phyloP scores from a whole-genome alignment of 176 grass and related monocot species.

The Raddia distichophylla region DNA sequence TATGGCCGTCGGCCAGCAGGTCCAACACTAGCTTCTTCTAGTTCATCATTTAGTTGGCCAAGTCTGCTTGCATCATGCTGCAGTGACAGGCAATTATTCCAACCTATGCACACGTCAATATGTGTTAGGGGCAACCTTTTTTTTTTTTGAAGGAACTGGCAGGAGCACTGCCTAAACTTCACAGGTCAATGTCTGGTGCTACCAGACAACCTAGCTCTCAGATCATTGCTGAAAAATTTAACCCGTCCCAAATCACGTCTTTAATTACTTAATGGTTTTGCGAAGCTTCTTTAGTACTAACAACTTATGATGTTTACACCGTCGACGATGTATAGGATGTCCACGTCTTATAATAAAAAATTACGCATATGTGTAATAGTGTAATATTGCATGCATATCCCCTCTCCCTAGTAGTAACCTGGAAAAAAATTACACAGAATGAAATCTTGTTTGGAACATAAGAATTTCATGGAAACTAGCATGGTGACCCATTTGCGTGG shows the following conservation, averaged over 20 bases:
- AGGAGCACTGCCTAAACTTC: no score
- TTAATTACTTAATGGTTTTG: neutral
- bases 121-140: neutral
- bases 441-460: no score
- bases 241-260: neutral
- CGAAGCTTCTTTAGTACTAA: neutral
- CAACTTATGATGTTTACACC: constrained; percentile 6
- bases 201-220: neutral
- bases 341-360: neutral
- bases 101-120: neutral
- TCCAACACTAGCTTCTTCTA: neutral
- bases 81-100: constrained; percentile 24
- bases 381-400: no score
- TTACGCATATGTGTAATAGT: no score
- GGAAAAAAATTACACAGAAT: neutral
- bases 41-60: constrained; percentile 13
- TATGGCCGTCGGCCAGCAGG: neutral
- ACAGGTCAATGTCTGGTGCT: constrained; percentile 21
- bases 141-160: no score
- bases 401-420: neutral
- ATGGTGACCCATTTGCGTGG: no score
- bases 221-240: neutral
- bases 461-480: no score
- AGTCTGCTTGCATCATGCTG: constrained; percentile 33
- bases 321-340: constrained; percentile 3